Percentiles rank a stretch among this genome's conserved stretches.
Evolutionary conservation across 257 asterid genomes (phyloP).

Genomic region (Capsicum baccatum): DNA sequence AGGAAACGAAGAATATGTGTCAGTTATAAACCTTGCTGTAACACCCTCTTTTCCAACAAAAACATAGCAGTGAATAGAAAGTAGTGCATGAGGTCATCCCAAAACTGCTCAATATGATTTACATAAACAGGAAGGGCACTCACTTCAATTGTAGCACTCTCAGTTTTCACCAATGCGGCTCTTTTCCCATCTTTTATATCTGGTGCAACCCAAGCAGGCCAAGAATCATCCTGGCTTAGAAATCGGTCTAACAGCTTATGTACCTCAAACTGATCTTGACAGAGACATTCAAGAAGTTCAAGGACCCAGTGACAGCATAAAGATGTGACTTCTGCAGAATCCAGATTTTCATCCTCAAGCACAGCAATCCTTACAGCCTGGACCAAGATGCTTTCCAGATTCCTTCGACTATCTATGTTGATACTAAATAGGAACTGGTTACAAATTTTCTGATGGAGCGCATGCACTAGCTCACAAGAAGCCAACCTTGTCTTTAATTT

Average conservation of each 20-base stretch:
- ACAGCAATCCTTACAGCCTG: constrained; percentile 57
- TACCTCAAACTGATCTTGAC: constrained; percentile 72
- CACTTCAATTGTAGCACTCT: constrained; percentile 55
- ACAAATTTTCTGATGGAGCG: constrained; percentile 51
- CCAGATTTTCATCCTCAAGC: constrained; percentile 52
- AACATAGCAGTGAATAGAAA: background rate
- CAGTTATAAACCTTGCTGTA: background rate
- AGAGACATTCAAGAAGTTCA: constrained; percentile 62
- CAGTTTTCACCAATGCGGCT: constrained; percentile 49
- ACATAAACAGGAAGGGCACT: constrained; percentile 44
- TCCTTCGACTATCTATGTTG: constrained; percentile 43
- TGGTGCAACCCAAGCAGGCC: constrained; percentile 80
- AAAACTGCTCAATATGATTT: constrained; percentile 1
- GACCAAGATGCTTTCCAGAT: constrained; percentile 60
- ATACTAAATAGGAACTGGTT: constrained; percentile 54
- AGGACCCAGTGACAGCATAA: constrained; percentile 76
- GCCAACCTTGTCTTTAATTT: constrained; percentile 58
- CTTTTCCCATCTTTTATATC: constrained; percentile 44
- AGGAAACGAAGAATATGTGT: constrained; percentile 2
- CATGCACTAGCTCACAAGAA: constrained; percentile 65
- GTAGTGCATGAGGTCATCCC: constrained; percentile 27
- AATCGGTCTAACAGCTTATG: constrained; percentile 77
- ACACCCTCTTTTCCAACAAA: constrained; percentile 24
- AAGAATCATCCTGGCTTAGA: constrained; percentile 59
- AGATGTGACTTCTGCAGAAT: constrained; percentile 57